Evolutionary conservation across 2,329 filamentous ascomycete genomes (phyloP).

Genomic region (Mycosphaerella arachidis): DNA sequence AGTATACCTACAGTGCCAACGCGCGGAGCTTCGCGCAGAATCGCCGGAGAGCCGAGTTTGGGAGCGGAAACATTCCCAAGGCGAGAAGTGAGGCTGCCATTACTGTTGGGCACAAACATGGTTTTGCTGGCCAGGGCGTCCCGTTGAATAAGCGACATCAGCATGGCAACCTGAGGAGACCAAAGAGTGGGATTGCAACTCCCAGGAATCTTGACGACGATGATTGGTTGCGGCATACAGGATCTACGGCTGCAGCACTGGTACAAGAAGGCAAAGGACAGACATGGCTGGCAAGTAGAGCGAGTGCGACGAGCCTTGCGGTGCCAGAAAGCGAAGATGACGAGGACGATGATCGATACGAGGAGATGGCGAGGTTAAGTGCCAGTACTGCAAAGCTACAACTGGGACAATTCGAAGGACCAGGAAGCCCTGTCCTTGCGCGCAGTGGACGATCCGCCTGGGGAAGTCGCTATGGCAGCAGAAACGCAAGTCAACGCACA

Average conservation of each 20-base stretch:
- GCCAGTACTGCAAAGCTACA: slow-evolving; percentile 23
- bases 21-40: neutral
- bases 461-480: slow-evolving; percentile 35
- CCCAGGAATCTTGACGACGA: slow-evolving; percentile 35
- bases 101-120: slow-evolving; percentile 24
- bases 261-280: slow-evolving; percentile 60
- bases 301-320: slow-evolving; percentile 45
- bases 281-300: slow-evolving; percentile 53
- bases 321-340: slow-evolving; percentile 31
- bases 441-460: slow-evolving; percentile 28
- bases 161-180: slow-evolving; percentile 4
- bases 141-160: slow-evolving; percentile 16
- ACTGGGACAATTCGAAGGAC: slow-evolving; percentile 13
- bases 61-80: slow-evolving; percentile 37
- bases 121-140: slow-evolving; percentile 18
- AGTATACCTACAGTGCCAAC: slow-evolving; percentile 15
- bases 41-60: slow-evolving; percentile 16
- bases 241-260: slow-evolving; percentile 52
- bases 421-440: slow-evolving; percentile 12
- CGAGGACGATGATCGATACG: slow-evolving; percentile 32
- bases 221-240: slow-evolving; percentile 58
- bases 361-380: slow-evolving; percentile 30
- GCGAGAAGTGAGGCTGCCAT: slow-evolving; percentile 45
- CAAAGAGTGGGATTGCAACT: slow-evolving; percentile 14
- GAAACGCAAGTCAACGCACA: slow-evolving; percentile 36